Conservation (phyloP, 1,284 basidiomycete species). For the Puccinia triticina region DNA sequence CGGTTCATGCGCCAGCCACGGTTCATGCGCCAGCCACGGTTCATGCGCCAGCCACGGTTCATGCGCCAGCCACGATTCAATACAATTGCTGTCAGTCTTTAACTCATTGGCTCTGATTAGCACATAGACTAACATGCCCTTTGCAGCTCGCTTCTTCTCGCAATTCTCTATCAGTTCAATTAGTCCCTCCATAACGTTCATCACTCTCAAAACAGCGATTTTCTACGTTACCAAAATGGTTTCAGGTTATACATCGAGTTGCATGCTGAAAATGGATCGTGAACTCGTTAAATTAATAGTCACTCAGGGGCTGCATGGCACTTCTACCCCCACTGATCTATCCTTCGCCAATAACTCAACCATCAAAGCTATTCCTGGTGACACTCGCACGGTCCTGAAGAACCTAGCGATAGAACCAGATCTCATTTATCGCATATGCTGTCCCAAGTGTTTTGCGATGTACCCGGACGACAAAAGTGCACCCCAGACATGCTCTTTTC, state of each 20-base stretch:
- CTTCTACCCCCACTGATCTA: background rate
- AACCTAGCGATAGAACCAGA: background rate
- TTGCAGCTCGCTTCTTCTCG: background rate
- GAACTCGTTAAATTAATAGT: background rate
- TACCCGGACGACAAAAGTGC: background rate
- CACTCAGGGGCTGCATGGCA: background rate
- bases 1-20: no score
- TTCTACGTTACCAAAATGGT: conserved; percentile 6
- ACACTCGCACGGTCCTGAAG: background rate
- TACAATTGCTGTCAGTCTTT: background rate
- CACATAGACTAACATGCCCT: background rate
- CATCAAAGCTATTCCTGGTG: background rate
- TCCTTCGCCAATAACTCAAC: background rate
- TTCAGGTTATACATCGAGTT: background rate
- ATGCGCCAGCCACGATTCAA: no score
- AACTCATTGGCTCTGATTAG: background rate
- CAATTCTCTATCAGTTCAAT: background rate
- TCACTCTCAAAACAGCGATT: background rate
- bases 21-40: no score
- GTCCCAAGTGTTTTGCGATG: conserved; percentile 20
- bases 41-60: no score
- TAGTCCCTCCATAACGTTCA: background rate
- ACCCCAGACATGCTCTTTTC: background rate
- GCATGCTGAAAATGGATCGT: conserved; percentile 1
- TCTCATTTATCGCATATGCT: conserved; percentile 10